These are phyloP conservation scores for Xylaria telfairii DNA, from an alignment of 495 filamentous ascomycete genomes.

Conservation along the genomic window DNA sequence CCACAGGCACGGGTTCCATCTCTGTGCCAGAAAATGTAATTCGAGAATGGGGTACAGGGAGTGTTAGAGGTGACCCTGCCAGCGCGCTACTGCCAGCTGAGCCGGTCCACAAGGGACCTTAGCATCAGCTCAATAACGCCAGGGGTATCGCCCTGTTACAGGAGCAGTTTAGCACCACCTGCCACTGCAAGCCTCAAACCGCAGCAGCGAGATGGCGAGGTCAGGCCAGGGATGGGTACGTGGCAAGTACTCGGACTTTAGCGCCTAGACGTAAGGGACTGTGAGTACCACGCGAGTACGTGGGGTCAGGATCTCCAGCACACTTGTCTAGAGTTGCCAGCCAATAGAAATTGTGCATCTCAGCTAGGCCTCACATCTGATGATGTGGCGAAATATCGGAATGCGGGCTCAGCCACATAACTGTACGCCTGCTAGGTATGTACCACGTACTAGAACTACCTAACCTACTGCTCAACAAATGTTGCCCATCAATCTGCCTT, in stretches of 20 bases:
- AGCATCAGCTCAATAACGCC: constrained; percentile 16
- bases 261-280: too few species aligned
- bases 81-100: constrained; percentile 17
- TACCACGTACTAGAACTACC: background rate
- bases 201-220: constrained; percentile 15
- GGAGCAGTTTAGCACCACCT: constrained; percentile 16
- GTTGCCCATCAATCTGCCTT: constrained; percentile 18
- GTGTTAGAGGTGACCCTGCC: background rate
- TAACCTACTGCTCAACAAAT: background rate
- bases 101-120: background rate
- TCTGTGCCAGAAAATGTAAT: background rate
- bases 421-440: too few species aligned
- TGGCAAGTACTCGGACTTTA: background rate
- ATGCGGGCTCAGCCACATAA: constrained; percentile 20
- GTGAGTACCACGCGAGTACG: background rate
- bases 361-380: constrained; percentile 6
- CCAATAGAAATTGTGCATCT: background rate
- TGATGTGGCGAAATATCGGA: constrained; percentile 15
- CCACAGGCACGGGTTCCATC: background rate
- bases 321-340: background rate
- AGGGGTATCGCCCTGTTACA: constrained; percentile 21
- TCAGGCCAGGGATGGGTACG: constrained; percentile 1
- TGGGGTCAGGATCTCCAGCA: background rate
- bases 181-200: constrained; percentile 22
- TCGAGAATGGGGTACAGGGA: background rate